Evolutionary conservation across 2,329 filamentous ascomycete species (phyloP).

Genomic region (Epichloe uncinata): DNA sequence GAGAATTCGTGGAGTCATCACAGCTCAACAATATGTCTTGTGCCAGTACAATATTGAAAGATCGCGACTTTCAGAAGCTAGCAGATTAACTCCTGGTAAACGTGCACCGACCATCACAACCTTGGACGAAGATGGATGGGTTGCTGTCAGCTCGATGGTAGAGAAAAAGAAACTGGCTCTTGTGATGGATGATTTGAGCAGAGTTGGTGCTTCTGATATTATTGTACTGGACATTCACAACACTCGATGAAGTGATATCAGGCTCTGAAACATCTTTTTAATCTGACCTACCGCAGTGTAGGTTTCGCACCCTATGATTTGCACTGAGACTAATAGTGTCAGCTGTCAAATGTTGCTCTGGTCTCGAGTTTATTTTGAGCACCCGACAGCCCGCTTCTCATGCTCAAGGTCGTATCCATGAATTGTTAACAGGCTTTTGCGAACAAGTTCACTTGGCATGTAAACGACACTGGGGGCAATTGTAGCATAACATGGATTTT

Average conservation of each 20-base stretch:
- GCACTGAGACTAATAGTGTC: background rate
- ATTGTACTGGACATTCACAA: slow-evolving; percentile 79
- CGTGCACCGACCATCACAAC: slow-evolving; percentile 85
- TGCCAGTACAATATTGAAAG: slow-evolving; percentile 94
- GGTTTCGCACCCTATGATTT: no score
- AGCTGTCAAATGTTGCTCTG: background rate
- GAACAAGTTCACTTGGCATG: background rate
- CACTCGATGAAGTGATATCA: slow-evolving; percentile 32
- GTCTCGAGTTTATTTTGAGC: no score
- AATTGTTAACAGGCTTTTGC: background rate
- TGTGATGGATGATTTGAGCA: slow-evolving; percentile 74
- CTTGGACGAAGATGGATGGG: slow-evolving; percentile 80
- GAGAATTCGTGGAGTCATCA: slow-evolving; percentile 86
- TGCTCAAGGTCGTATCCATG: no score
- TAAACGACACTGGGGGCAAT: no score
- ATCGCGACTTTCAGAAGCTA: slow-evolving; percentile 49
- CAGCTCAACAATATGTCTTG: slow-evolving; percentile 83
- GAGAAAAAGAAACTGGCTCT: slow-evolving; percentile 73
- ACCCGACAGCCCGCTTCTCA: no score
- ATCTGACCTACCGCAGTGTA: no score
- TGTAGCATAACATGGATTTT: no score
- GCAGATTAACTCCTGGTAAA: slow-evolving; percentile 79
- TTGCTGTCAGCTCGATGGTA: slow-evolving; percentile 90
- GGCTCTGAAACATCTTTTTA: background rate
- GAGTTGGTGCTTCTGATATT: slow-evolving; percentile 71